These are phyloP conservation scores for Polysphondylium violaceum DNA, from an alignment of 78 protist species.

Conservation along the genomic window DNA sequence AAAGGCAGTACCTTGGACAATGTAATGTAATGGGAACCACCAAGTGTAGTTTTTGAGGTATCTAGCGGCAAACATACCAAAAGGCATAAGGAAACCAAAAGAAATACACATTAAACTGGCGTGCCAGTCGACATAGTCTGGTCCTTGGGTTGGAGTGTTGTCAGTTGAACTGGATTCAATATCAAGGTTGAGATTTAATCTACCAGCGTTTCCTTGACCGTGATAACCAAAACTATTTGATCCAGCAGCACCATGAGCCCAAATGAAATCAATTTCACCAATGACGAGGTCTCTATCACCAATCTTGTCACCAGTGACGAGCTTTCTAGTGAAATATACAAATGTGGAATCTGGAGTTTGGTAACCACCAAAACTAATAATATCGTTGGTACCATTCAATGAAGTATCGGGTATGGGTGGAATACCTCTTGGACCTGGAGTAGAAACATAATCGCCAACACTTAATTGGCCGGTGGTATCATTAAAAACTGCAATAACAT, in stretches of 20 bases:
- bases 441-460: slow-evolving; percentile 18
- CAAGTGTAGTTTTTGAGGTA: slow-evolving; percentile 26
- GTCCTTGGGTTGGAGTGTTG: background rate
- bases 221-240: slow-evolving; percentile 3
- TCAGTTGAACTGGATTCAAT: background rate
- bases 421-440: background rate
- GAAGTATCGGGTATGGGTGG: slow-evolving; percentile 31
- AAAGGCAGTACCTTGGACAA: slow-evolving; percentile 14
- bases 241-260: slow-evolving; percentile 39
- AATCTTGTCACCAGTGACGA: slow-evolving; percentile 43
- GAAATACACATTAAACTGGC: slow-evolving; percentile 56
- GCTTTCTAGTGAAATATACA: slow-evolving; percentile 12
- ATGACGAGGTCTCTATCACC: slow-evolving; percentile 15
- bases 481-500: slow-evolving; percentile 12
- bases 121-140: slow-evolving; percentile 41
- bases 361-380: slow-evolving; percentile 19
- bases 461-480: background rate
- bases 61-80: slow-evolving; percentile 57
- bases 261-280: slow-evolving; percentile 30
- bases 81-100: slow-evolving; percentile 69
- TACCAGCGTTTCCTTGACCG: slow-evolving; percentile 61
- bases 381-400: slow-evolving; percentile 1
- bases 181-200: slow-evolving; percentile 16
- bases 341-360: slow-evolving; percentile 32
- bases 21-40: slow-evolving; percentile 76